Conservation (phyloP, 345 rosid genomes). For the Sisymbrium irio region DNA sequence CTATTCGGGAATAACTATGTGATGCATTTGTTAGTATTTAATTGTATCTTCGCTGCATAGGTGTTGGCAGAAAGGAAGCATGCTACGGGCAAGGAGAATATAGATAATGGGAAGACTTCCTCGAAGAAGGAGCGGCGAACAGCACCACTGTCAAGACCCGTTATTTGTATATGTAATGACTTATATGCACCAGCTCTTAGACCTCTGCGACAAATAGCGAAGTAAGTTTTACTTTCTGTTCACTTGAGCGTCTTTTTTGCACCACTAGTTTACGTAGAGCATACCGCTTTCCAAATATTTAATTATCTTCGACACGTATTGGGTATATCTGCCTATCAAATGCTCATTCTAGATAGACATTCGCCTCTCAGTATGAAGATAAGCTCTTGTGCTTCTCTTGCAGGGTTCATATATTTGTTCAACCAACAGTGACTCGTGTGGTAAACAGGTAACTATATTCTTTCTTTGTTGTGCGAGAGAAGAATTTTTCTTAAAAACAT, state of each 20-base stretch:
- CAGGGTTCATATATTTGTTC: constrained; percentile 96
- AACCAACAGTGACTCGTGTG: constrained; percentile 81
- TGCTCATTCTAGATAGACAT: constrained; percentile 15
- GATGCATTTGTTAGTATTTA: not conserved
- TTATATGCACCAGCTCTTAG: constrained; percentile 87
- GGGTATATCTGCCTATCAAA: constrained; percentile 12
- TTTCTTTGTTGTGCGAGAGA: not conserved
- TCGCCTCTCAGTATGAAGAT: constrained; percentile 20
- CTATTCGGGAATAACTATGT: not conserved
- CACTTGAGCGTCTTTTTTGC: not conserved
- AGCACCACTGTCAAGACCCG: constrained; percentile 74
- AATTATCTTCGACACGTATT: not conserved
- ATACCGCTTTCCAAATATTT: constrained; percentile 3
- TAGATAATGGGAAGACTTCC: constrained; percentile 48
- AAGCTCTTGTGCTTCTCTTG: constrained; percentile 17
- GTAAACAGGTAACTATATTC: constrained; percentile 70
- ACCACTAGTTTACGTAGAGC: not conserved
- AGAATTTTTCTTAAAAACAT: not conserved
- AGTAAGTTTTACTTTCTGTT: constrained; percentile 50
- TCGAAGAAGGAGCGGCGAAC: constrained; percentile 59
- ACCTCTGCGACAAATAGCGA: constrained; percentile 89
- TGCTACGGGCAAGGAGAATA: constrained; percentile 59
- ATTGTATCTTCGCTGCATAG: constrained; percentile 37
- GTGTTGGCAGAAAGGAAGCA: constrained; percentile 70
- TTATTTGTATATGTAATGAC: constrained; percentile 82